Conservation (phyloP, 495 filamentous ascomycete genomes). For the Penicillium ucsense region DNA sequence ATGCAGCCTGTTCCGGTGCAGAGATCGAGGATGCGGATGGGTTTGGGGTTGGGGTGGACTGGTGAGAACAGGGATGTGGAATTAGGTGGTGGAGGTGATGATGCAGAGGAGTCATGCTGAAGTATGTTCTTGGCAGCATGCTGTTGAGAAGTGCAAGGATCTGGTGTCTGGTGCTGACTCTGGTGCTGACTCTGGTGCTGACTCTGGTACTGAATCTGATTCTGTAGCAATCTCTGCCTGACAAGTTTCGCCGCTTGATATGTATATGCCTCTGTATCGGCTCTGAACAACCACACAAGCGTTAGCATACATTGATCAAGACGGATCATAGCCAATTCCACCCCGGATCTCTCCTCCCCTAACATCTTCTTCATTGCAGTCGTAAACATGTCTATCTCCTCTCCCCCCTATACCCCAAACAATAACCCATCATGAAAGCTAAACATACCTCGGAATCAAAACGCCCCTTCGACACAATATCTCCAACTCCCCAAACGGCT, state of each 20-base stretch:
- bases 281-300: slow-evolving; percentile 19
- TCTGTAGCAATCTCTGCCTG: slow-evolving; percentile 1
- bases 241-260: slow-evolving; percentile 44
- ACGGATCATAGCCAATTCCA: too few species aligned
- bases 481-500: slow-evolving; percentile 78
- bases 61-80: neutral
- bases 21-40: slow-evolving; percentile 63
- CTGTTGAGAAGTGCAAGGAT: too few species aligned
- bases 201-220: neutral
- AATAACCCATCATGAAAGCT: too few species aligned
- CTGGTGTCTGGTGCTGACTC: too few species aligned
- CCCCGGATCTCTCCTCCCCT: too few species aligned
- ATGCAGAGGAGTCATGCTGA: too few species aligned
- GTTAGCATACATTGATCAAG: neutral
- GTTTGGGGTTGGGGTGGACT: neutral
- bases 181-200: too few species aligned
- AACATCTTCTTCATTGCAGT: too few species aligned
- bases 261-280: slow-evolving; percentile 66
- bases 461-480: slow-evolving; percentile 69
- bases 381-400: too few species aligned
- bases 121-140: too few species aligned
- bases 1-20: slow-evolving; percentile 93
- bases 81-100: too few species aligned
- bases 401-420: too few species aligned
- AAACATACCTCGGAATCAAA: slow-evolving; percentile 67